phyloP scores from a whole-genome alignment of 1,284 basidiomycete species.

The Termitomyces sp. region DNA sequence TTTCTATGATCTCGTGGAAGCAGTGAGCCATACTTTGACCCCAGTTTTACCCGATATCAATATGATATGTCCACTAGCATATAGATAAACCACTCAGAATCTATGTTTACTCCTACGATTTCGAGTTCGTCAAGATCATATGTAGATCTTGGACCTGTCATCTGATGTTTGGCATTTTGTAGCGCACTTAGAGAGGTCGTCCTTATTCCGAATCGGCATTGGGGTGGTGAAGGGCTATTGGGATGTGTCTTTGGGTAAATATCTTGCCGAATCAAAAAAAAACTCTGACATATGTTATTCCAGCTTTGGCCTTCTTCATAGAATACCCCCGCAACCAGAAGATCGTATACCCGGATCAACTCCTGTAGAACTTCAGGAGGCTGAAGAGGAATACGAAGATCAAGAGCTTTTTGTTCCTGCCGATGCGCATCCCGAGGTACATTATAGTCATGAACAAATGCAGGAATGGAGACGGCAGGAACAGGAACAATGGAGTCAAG shows the following conservation, averaged over 20 bases:
- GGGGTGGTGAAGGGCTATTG: conserved; percentile 92
- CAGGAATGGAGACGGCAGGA: conserved; percentile 35
- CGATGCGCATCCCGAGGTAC: conserved; percentile 38
- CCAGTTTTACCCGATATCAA: conserved; percentile 4
- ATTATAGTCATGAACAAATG: conserved; percentile 28
- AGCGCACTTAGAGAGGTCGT: conserved; percentile 90
- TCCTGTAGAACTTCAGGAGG: conserved; percentile 47
- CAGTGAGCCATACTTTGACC: conserved; percentile 46
- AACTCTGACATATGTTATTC: conserved; percentile 8
- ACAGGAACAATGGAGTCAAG: conserved; percentile 36
- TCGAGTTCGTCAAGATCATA: conserved; percentile 65
- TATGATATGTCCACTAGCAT: conserved; percentile 49
- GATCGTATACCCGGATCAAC: conserved; percentile 49
- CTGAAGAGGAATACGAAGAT: conserved; percentile 48
- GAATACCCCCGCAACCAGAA: conserved; percentile 70
- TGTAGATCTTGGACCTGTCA: not conserved
- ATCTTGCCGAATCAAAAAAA: not conserved
- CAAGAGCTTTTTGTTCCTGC: conserved; percentile 70
- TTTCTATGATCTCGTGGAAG: conserved; percentile 95
- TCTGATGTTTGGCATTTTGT: conserved; percentile 9
- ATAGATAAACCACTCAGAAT: conserved; percentile 89
- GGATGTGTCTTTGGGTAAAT: conserved; percentile 91
- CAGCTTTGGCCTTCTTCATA: conserved; percentile 82
- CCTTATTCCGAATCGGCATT: conserved; percentile 89
- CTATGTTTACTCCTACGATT: conserved; percentile 96